Conservation (phyloP, 306 rosid genomes). For the Chamaecrista fasciculata region DNA sequence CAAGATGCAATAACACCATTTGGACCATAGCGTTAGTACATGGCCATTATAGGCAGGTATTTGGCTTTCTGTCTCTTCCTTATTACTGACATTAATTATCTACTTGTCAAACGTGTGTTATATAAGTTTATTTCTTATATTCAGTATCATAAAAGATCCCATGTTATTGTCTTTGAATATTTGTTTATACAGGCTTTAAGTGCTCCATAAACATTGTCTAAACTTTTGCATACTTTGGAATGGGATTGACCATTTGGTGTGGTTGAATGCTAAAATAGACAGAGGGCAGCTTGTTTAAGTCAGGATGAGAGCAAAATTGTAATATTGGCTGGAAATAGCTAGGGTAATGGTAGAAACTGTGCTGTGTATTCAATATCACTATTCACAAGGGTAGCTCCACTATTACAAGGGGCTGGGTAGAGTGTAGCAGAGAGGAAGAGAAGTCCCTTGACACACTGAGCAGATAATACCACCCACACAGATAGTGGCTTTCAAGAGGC, state of each 20-base stretch:
- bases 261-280: neutral
- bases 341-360: no score
- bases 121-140: neutral
- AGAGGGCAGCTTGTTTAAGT: no score
- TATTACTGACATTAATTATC: neutral
- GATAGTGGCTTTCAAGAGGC: no score
- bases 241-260: neutral
- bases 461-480: no score
- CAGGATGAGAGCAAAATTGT: no score
- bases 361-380: no score
- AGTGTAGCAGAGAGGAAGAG: no score
- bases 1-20: constrained; percentile 80
- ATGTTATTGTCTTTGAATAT: neutral
- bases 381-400: no score
- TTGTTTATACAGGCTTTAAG: neutral
- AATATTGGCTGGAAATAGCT: no score
- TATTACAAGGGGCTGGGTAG: no score
- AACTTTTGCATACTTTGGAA: neutral
- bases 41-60: constrained; percentile 45
- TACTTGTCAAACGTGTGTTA: neutral
- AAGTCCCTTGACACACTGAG: no score
- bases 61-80: neutral
- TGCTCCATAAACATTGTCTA: neutral
- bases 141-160: neutral
- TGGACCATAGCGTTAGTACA: constrained; percentile 98